Base-by-base conservation (phyloP, 1,284 basidiomycete genomes). In the Ganoderma multipileum region DNA sequence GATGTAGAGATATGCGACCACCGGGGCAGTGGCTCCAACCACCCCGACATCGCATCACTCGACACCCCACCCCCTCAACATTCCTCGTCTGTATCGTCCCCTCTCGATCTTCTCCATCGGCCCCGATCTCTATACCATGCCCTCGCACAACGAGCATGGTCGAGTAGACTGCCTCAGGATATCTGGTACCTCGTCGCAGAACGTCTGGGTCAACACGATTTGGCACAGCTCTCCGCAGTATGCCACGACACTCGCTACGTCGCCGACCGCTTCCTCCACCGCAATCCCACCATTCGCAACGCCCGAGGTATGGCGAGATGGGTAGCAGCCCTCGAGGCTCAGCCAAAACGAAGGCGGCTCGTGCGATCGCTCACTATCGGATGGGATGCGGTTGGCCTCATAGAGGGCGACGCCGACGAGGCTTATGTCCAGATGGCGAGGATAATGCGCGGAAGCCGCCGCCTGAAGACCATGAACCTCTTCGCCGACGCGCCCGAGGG, bases 361-460 rank as follows among this genome's bases (percentile, higher is more conserved):
- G 28, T 62, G 16, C 61, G n/a, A 9, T 62, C 61, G 30, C 42
- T 62, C 44, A 62, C 61, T 11, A 50, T 62, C 30, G 30, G 30
- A 33, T 62, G 61, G 61, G 26, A 44, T 3, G 30, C 26, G 14
- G 20, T 8, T 14, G 20, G 12, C 14, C 2, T 2, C 30, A 30
- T 62, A 14, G 12, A 28, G 2, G 44, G 20, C 14, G 41, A 28
- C 30, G 42, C 39, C 42, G 42, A 23, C 14, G 1, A 8, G 26
- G 42, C 42, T 26, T 47, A 47, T 44, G 30, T 3, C 30, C 23
- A 52, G 12, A 33, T 23, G 9, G 23, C 30, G 30, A 23, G 4
- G 9, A 38, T 2, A n/a, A 33, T 58, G 55, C 36, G 8, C 55
- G 9, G 20, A 23, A 58, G 55, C 36, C 18, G 9, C 20, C 20